Base-by-base conservation (phyloP, 1,284 basidiomycete genomes). In the Schizophyllum amplum region DNA sequence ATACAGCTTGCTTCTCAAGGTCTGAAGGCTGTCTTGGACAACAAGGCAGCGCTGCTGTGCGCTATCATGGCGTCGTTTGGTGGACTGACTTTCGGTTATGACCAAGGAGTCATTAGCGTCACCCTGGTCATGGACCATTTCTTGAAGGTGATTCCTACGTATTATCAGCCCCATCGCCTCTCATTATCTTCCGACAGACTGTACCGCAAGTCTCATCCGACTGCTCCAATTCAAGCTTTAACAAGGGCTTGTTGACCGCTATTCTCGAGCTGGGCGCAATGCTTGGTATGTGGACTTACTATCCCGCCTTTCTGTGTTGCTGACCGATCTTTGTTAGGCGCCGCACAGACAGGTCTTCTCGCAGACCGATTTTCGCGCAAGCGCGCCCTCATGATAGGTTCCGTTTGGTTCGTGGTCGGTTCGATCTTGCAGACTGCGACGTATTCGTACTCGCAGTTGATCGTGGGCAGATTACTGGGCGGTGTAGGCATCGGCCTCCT, bases 401-500 rank as follows among this genome's bases (percentile, higher is more conserved):
- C 77, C 9, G 56, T 75, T 25, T 75, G 83, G 53, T 85, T 86
- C 83, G 80, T 82, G 46, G 71, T 82, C 47, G 83, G 83, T 17
- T 81, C 82, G 5, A 78, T 83, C 57, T 70, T 86, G 13, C 81
- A 84, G 66, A 69, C 81, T 5, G 69, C 80, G 11, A 77, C 81
- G 5, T 80, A 74, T 63, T 71, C 73, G 51, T 80, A 84, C 59
- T 70, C 77, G 1, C 78, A 83, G 61, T 77, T 87, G 67, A 74
- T 83, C 24, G 77, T 82, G 21, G 83, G 83, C 9, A 81, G 84
- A 20, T 76, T 84, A 47, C 65, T 87, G 52, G 83, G 82, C 0
- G 84, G 84, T 27, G 63, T 88, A 20, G 84, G 86, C 11, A 88
- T 87, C 63, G 86, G 86, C 23, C 67, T 87, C 51, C 86, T 86